Conservation (phyloP, 306 rosid species). For the Malus sieversii region DNA sequence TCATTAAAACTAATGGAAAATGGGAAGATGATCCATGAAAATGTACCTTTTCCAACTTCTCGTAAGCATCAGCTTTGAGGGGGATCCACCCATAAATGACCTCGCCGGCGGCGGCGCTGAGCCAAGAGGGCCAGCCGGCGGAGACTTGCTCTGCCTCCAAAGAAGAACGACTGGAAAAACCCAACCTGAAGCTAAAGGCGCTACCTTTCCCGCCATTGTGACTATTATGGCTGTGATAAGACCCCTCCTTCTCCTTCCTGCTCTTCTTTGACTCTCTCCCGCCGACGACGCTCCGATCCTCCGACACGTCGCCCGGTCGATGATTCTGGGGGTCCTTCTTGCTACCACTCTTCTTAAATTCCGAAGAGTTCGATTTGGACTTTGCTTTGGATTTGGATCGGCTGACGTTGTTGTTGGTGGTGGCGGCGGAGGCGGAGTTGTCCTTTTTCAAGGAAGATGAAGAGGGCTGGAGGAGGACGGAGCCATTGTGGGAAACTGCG, state of each 20-base stretch:
- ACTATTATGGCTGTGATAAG: slow-evolving; percentile 6
- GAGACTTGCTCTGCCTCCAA: slow-evolving; percentile 77
- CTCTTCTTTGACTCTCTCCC: slow-evolving; percentile 31
- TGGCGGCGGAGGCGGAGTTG: background rate
- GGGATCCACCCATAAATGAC: slow-evolving; percentile 94
- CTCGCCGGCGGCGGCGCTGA: slow-evolving; percentile 64
- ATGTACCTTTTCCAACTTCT: slow-evolving; percentile 80
- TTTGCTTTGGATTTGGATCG: background rate
- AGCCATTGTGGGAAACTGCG: slow-evolving; percentile 16
- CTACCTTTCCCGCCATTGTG: slow-evolving; percentile 21
- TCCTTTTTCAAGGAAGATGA: background rate
- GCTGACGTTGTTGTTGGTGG: background rate
- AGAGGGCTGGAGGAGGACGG: slow-evolving; percentile 9
- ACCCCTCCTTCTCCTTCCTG: slow-evolving; percentile 25
- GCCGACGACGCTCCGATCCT: slow-evolving; percentile 16
- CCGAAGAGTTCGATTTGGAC: background rate
- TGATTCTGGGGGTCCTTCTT: slow-evolving; percentile 5
- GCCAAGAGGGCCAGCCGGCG: slow-evolving; percentile 99
- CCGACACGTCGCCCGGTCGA: slow-evolving; percentile 1
- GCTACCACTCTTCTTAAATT: background rate
- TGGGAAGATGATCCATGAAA: background rate
- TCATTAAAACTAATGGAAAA: background rate
- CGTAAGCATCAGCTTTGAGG: slow-evolving; percentile 81
- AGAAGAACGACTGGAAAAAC: slow-evolving; percentile 29
- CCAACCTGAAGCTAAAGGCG: slow-evolving; percentile 43